phyloP scores from a whole-genome alignment of 768 basidiomycete species.

The Rhodotorula babjevae region DNA sequence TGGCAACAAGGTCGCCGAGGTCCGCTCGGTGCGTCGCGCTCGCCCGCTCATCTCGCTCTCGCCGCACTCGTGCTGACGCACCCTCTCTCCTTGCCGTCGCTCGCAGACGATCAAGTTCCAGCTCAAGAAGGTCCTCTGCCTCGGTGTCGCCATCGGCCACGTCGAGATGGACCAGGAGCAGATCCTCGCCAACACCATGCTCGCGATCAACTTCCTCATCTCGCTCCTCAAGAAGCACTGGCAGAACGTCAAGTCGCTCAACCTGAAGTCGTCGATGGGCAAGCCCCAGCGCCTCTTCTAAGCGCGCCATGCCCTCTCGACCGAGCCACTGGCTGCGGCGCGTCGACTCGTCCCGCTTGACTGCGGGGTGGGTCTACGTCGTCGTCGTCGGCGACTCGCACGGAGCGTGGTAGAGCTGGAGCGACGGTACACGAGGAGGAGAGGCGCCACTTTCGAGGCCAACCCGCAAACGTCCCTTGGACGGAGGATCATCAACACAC shows the following conservation, averaged over 20 bases:
- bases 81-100: not conserved
- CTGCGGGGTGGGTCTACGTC: too few species aligned
- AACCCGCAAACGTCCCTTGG: too few species aligned
- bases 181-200: conserved; percentile 94
- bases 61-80: too few species aligned
- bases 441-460: too few species aligned
- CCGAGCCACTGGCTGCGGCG: too few species aligned
- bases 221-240: conserved; percentile 97
- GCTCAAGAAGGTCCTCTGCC: conserved; percentile 96
- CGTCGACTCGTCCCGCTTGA: too few species aligned
- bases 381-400: too few species aligned
- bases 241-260: conserved; percentile 96
- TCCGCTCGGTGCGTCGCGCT: conserved; percentile 84
- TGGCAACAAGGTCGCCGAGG: conserved; percentile 81
- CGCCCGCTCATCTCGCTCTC: too few species aligned
- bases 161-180: conserved; percentile 97
- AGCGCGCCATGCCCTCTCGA: conserved; percentile 3
- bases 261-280: conserved; percentile 99
- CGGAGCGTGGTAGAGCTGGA: not conserved
- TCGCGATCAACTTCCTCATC: conserved; percentile 99
- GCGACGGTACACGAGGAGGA: not conserved
- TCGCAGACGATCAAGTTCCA: not conserved
- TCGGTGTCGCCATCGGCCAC: conserved; percentile 98
- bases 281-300: conserved; percentile 50
- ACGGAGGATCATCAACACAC: not conserved